Conservation (phyloP, 2,329 filamentous ascomycete genomes). For the Botrytis porri region DNA sequence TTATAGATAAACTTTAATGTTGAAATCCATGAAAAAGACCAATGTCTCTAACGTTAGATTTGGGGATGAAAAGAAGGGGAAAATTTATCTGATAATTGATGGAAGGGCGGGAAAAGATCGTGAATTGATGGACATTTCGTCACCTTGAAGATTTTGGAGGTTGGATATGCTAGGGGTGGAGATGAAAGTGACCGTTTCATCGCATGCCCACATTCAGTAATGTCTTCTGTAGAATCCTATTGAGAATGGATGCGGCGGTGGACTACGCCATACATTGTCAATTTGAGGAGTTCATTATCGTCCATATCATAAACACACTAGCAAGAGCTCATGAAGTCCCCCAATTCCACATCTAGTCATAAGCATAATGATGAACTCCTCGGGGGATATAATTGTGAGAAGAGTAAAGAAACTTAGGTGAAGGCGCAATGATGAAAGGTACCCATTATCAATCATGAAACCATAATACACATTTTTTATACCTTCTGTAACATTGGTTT, state of each 20-base stretch:
- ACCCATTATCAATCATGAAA: slow-evolving; percentile 29
- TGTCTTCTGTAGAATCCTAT: neutral
- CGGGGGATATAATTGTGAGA: neutral
- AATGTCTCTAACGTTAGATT: slow-evolving; percentile 6
- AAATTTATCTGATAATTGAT: neutral
- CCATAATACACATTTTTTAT: slow-evolving; percentile 20
- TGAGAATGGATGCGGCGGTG: neutral
- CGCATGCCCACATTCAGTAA: neutral
- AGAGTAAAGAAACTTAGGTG: neutral
- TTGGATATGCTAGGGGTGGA: neutral
- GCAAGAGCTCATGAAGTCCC: neutral
- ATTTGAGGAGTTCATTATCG: neutral
- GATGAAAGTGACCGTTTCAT: slow-evolving; percentile 1
- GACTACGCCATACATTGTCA: neutral
- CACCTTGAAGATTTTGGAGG: neutral
- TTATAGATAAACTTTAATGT: neutral
- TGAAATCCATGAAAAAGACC: neutral
- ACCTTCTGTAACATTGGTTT: slow-evolving; percentile 23
- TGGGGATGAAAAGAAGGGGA: neutral
- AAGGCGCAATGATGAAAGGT: neutral
- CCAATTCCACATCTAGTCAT: neutral
- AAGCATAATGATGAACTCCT: neutral
- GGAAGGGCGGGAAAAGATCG: neutral
- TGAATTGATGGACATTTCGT: neutral
- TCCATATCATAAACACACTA: neutral